Base-by-base conservation (phyloP, 495 filamentous ascomycete genomes). In the Penicilliopsis zonata region DNA sequence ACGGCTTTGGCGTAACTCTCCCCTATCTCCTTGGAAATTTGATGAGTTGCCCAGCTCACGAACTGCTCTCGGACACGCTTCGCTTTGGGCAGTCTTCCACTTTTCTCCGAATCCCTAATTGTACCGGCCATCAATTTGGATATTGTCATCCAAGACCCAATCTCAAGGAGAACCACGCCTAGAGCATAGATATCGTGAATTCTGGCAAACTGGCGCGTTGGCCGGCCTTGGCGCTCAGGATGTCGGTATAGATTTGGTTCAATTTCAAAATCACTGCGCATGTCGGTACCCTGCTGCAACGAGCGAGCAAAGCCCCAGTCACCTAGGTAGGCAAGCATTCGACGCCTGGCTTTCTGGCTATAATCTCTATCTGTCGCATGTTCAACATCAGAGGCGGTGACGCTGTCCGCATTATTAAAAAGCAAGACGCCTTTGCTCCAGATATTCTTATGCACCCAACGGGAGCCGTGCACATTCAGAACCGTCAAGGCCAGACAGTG, bases 181-280 rank as follows among this genome's bases (percentile, higher is more conserved):
- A 61, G 33, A 2, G 49, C 43, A 36, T 61, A 63, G 18, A 60
- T 50, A 32, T 63, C 59, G 30, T 63, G 57, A 16, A 41, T 37
- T 31, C 52, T 53, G 2, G 7, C 30, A 31, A 53, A 55, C 23
- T 36, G 33, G 2, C 38, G 26, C 0, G 33, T 35, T 12, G 50
- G 50, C 0, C 18, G 17, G 9, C 43, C 41, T 19, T 53, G 50
- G 14, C 50, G 43, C 2, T 40, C 21, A 0, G 49, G 52, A 47
- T 55, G 52, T 5, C 52, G 52, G 36, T 55, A 55, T 5, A 55
- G 25, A 25, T 52, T 48, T 1, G 29, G 34, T 20, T 44, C 41
- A 9, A 45, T 27, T 9, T 45, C 38, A 21, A 41, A 36, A 22
- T 46, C 43, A 2, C 33, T 29, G 2, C 32, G 34, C 35, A 43